Conservation (phyloP, 176 grass and related monocot genomes). For the Neostapfia colusana region DNA sequence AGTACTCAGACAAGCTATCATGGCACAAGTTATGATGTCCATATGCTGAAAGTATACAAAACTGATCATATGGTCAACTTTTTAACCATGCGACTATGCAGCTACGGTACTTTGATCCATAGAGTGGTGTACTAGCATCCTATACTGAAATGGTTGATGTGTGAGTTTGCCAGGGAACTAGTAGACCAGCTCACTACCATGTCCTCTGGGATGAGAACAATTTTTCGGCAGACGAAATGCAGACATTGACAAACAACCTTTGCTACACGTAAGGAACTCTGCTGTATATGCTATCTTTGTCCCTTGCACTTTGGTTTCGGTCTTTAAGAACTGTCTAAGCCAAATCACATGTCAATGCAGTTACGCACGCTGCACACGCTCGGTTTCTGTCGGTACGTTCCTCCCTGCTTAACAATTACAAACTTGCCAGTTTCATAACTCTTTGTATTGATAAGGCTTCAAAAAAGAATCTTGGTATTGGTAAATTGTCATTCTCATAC, state of each 20-base stretch:
- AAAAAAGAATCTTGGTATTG: too few relatives aligned
- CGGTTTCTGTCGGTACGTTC: slow-evolving; percentile 88
- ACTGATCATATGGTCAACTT: slow-evolving; percentile 16
- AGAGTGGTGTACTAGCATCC: slow-evolving; percentile 2
- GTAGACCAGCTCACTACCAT: slow-evolving; percentile 79
- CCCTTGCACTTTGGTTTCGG: slow-evolving; percentile 6
- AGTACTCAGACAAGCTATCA: slow-evolving; percentile 34
- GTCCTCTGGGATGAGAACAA: slow-evolving; percentile 90
- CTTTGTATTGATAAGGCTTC: neutral
- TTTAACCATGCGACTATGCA: slow-evolving; percentile 45
- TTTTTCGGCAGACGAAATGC: slow-evolving; percentile 82
- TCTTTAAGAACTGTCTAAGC: slow-evolving; percentile 12
- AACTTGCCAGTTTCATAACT: neutral
- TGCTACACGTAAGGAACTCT: slow-evolving; percentile 88
- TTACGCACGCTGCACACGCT: slow-evolving; percentile 92
- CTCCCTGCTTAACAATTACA: neutral
- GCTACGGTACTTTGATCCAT: slow-evolving; percentile 24
- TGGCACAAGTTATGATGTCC: slow-evolving; percentile 8
- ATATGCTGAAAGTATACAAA: slow-evolving; percentile 34
- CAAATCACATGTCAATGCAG: slow-evolving; percentile 54
- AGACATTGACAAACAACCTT: slow-evolving; percentile 99
- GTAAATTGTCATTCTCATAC: neutral
- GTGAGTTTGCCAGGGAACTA: slow-evolving; percentile 65
- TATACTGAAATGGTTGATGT: slow-evolving; percentile 43
- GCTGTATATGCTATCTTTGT: neutral